Base-by-base conservation (phyloP, 495 filamentous ascomycete species). In the Diplogelasinospora grovesii region DNA sequence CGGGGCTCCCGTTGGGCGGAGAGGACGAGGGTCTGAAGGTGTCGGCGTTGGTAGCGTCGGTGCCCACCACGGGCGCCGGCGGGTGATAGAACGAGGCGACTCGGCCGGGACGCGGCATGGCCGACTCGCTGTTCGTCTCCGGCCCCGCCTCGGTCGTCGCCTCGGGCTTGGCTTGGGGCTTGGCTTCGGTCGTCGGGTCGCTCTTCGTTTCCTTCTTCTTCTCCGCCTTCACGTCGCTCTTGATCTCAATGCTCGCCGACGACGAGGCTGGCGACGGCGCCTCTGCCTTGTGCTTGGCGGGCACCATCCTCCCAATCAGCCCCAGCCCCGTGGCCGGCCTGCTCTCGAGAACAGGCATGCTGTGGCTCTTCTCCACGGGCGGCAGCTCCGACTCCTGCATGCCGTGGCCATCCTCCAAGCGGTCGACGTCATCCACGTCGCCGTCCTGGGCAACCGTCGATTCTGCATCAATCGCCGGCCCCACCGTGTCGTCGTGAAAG, bases 361-460 rank as follows among this genome's bases (percentile, higher is more conserved):
- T 85, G 63, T 78, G 74, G 30, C 76, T 81, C 55, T 79, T 81
- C 50, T 81, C 73, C 54, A 66, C 69, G 54, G 54, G 70, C 63
- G 48, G 68, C 29, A 67, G 51, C 7, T 66, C 63, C 20, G 43
- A 50, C 31, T 62, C 59, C 35, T 35, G 45, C 20, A 40, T 36
- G 20, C 21, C 50, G 5, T 36, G 31, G 35, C 41, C 26, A 25
- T 59, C 56, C 22, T 71, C 68, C 8, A 68, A 38, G 16, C 65
- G 58, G 33, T 66, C 63, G 7, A 67, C 63, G 19, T 71, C 70
- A 11, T 73, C 68, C 10, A 72, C 64, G 35, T 71, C 66, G 1
- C 73, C 80, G 22, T 80, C 74, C 46, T 81, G 75, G 19, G 78
- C 79, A 18, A 69, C 66, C 24, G 71, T 59, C 4, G 66, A 55